Evolutionary conservation across 306 rosid species (phyloP).

Genomic region (Bauhinia variegata): DNA sequence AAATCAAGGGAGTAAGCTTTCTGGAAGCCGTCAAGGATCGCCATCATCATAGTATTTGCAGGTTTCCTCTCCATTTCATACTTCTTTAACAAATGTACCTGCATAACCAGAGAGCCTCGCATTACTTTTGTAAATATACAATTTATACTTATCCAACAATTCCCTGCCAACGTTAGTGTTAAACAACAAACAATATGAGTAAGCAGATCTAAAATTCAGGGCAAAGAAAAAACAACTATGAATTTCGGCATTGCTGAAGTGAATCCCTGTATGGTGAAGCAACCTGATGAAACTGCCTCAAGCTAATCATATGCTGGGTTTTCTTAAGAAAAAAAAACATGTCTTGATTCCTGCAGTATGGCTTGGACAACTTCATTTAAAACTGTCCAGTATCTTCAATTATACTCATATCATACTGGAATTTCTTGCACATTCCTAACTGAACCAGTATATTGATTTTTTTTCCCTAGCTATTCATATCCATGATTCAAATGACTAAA

Average conservation of each 20-base stretch:
- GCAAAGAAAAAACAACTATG: background rate
- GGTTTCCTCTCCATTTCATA: constrained; percentile 78
- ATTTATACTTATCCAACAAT: background rate
- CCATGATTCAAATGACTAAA: too few relatives aligned
- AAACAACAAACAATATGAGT: background rate
- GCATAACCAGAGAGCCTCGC: constrained; percentile 29
- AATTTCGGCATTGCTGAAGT: background rate
- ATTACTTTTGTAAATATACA: background rate
- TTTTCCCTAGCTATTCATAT: too few relatives aligned
- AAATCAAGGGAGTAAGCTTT: constrained; percentile 88
- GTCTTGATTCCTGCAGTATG: background rate
- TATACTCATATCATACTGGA: background rate
- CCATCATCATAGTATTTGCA: constrained; percentile 80
- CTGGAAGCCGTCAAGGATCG: constrained; percentile 80
- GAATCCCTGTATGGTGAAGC: background rate
- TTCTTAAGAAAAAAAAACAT: too few relatives aligned
- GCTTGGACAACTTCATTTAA: background rate
- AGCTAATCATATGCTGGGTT: too few relatives aligned
- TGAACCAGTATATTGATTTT: too few relatives aligned
- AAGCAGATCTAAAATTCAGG: too few relatives aligned
- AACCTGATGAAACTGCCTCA: background rate
- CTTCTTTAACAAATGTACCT: constrained; percentile 74
- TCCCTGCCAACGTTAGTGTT: background rate
- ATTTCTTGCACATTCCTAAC: background rate
- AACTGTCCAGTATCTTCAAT: background rate